Evolutionary conservation across 345 rosid species (phyloP).

Genomic region (Trapa incisa): DNA sequence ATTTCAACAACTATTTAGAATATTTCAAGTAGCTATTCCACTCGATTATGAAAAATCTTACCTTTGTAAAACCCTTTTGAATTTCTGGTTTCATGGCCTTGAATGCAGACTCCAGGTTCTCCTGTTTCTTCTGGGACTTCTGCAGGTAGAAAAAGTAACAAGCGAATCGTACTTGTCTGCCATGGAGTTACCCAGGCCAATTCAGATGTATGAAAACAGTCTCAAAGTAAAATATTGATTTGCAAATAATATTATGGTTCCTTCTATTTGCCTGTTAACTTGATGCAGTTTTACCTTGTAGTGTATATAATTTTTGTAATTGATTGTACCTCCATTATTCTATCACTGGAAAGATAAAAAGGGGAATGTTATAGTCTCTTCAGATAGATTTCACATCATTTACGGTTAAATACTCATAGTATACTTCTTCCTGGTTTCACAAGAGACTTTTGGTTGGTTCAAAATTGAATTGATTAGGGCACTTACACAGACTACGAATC

Average conservation of each 20-base stretch:
- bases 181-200: constrained; percentile 45
- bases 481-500: neutral
- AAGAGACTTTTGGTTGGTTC: neutral
- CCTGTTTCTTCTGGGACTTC: constrained; percentile 64
- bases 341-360: neutral
- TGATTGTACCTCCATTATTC: neutral
- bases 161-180: constrained; percentile 69
- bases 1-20: neutral
- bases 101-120: constrained; percentile 73
- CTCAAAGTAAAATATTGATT: neutral
- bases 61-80: neutral
- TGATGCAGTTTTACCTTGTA: neutral
- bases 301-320: neutral
- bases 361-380: neutral
- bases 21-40: neutral
- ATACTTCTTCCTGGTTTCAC: neutral
- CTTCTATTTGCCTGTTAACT: neutral
- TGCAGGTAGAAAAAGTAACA: constrained; percentile 58
- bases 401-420: neutral
- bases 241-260: neutral
- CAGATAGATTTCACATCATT: neutral
- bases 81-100: neutral
- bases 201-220: constrained; percentile 30
- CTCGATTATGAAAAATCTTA: neutral
- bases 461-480: neutral